Evolutionary conservation across 768 basidiomycete genomes (phyloP).

Genomic region (Leccinum fibrillosum): DNA sequence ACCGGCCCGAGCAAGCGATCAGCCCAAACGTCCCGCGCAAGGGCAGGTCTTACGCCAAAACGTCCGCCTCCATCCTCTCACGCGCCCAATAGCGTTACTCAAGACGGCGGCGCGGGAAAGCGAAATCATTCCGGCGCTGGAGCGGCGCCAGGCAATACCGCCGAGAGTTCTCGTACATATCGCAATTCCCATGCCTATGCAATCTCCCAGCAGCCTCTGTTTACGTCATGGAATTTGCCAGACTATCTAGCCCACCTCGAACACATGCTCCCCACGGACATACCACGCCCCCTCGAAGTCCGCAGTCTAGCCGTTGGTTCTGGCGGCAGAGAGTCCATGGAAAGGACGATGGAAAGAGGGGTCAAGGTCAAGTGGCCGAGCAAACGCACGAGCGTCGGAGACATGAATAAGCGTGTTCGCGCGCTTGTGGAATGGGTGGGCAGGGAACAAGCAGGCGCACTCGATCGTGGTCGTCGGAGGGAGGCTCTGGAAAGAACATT

Average conservation of each 20-base stretch:
- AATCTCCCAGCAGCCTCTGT: conserved; percentile 72
- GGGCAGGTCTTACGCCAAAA: conserved; percentile 28
- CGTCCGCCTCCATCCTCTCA: conserved; percentile 30
- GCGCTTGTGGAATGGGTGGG: conserved; percentile 93
- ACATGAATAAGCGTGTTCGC: conserved; percentile 94
- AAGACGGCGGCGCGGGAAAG: conserved; percentile 44
- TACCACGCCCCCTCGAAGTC: conserved; percentile 73
- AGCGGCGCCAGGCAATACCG: conserved; percentile 34
- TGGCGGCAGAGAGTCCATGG: conserved; percentile 51
- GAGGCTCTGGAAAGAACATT: conserved; percentile 64
- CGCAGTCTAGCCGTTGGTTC: conserved; percentile 44
- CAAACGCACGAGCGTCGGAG: conserved; percentile 92
- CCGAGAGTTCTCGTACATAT: conserved; percentile 62
- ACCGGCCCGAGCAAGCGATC: conserved; percentile 34
- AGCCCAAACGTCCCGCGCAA: conserved; percentile 40
- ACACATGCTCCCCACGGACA: conserved; percentile 74
- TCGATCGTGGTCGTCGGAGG: conserved; percentile 65
- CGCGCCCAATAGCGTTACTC: conserved; percentile 30
- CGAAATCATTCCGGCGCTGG: conserved; percentile 45
- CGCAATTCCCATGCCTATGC: conserved; percentile 78
- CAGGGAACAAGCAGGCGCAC: conserved; percentile 74
- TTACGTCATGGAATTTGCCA: conserved; percentile 87
- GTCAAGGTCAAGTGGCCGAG: conserved; percentile 92
- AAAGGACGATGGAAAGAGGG: conserved; percentile 66
- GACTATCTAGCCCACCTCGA: conserved; percentile 90